phyloP scores from a whole-genome alignment of 768 basidiomycete genomes.

The Suillus plorans region DNA sequence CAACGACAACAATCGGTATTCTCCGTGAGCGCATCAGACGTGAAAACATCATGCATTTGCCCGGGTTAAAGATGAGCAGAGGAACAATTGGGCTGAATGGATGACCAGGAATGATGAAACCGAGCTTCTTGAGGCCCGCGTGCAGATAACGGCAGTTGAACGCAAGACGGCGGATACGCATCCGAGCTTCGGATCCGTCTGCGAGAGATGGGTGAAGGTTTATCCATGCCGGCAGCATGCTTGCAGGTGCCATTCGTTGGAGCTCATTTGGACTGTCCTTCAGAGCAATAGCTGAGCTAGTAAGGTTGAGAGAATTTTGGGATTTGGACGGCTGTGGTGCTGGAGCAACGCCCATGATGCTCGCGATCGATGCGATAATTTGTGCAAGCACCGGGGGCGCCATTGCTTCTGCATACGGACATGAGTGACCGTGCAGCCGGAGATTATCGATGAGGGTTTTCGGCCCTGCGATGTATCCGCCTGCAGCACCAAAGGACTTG shows the following conservation, averaged over 20 bases:
- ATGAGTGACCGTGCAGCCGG: constrained; percentile 77
- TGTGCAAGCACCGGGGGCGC: constrained; percentile 92
- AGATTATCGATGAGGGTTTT: constrained; percentile 80
- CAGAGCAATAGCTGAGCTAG: constrained; percentile 27
- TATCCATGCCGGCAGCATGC: constrained; percentile 76
- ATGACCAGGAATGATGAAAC: constrained; percentile 96
- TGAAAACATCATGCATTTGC: constrained; percentile 91
- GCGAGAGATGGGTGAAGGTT: constrained; percentile 67
- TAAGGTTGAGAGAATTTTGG: constrained; percentile 33
- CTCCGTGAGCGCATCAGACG: constrained; percentile 68
- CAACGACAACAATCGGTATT: constrained; percentile 84
- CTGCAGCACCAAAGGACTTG: constrained; percentile 90
- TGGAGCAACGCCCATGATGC: constrained; percentile 85
- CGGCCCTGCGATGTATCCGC: constrained; percentile 90
- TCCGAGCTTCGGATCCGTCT: constrained; percentile 81
- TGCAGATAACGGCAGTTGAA: constrained; percentile 96
- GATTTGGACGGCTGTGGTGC: constrained; percentile 34
- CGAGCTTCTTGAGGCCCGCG: constrained; percentile 81
- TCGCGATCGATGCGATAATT: constrained; percentile 88
- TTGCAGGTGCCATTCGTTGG: constrained; percentile 68
- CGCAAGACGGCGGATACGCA: constrained; percentile 82
- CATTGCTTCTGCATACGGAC: constrained; percentile 88
- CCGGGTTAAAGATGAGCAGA: constrained; percentile 86
- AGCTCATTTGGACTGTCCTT: constrained; percentile 40
- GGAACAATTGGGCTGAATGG: constrained; percentile 93